Conservation (phyloP, 2,329 filamentous ascomycete genomes). For the Nigrograna mackinnonii region DNA sequence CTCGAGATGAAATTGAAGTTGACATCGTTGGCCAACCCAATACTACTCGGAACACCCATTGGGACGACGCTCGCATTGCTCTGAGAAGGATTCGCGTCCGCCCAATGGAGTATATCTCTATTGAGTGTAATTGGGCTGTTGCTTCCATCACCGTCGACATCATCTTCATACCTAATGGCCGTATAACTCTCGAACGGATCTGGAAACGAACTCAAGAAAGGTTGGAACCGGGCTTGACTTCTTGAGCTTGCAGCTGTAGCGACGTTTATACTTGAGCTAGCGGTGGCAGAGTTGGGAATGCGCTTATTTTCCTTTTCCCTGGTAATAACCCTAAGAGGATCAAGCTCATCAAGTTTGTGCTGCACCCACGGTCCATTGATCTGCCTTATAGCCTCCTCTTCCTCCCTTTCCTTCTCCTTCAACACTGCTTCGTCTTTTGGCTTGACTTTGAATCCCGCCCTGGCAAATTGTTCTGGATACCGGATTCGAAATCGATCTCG, state of each 20-base stretch:
- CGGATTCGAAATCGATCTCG: constrained; percentile 65
- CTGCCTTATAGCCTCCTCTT: too few relatives aligned
- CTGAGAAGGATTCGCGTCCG: constrained; percentile 32
- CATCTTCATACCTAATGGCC: constrained; percentile 21
- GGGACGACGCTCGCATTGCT: not conserved
- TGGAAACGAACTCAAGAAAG: constrained; percentile 18
- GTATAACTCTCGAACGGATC: constrained; percentile 21
- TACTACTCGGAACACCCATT: not conserved
- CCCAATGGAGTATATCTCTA: constrained; percentile 44
- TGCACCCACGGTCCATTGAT: too few relatives aligned
- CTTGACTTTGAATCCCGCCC: constrained; percentile 48
- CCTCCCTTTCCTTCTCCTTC: constrained; percentile 20
- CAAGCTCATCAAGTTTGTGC: too few relatives aligned
- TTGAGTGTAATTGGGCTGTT: constrained; percentile 38
- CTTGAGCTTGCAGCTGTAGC: too few relatives aligned
- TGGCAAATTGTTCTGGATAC: constrained; percentile 60
- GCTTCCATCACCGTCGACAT: constrained; percentile 21
- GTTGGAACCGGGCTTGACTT: constrained; percentile 15
- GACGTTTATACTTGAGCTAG: too few relatives aligned
- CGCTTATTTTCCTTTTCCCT: too few relatives aligned
- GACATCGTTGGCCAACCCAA: constrained; percentile 4
- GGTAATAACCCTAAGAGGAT: too few relatives aligned
- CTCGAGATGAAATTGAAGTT: constrained; percentile 13
- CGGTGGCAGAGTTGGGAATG: too few relatives aligned
- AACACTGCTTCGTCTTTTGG: constrained; percentile 25